These are phyloP conservation scores for Epithele typhae DNA, from an alignment of 768 basidiomycete species.

Conservation along the genomic window DNA sequence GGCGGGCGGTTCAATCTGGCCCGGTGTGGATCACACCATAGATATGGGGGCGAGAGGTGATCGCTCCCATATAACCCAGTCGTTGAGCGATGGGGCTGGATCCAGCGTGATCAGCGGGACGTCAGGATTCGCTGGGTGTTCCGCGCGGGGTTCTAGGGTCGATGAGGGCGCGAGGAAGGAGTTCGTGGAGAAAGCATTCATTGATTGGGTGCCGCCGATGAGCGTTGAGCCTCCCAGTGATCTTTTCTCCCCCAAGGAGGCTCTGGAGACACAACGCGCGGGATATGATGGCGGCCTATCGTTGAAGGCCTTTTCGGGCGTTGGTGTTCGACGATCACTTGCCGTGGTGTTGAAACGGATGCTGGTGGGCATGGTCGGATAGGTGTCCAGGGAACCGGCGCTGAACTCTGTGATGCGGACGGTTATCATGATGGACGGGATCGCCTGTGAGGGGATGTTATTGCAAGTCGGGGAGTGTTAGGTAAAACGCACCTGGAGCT, in stretches of 20 bases:
- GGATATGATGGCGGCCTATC: not conserved
- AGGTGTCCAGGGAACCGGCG: conserved; percentile 7
- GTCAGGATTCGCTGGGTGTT: no score
- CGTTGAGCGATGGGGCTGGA: no score
- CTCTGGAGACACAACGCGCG: not conserved
- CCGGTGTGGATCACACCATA: no score
- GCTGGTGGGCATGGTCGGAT: not conserved
- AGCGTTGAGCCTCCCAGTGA: no score
- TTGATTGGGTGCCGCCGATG: no score
- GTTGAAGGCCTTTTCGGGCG: not conserved
- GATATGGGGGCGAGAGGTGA: no score
- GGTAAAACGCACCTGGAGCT: conserved; percentile 19
- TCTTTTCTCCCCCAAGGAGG: not conserved
- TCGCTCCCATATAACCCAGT: no score
- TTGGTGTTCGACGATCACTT: not conserved
- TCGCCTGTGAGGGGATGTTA: conserved; percentile 6
- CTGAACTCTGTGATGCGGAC: conserved; percentile 15
- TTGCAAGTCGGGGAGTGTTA: not conserved
- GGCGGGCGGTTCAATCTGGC: no score
- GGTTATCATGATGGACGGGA: conserved; percentile 19
- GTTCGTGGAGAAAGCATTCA: no score
- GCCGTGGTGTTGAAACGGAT: conserved; percentile 1
- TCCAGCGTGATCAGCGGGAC: no score
- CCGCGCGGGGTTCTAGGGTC: no score
- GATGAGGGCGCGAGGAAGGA: no score